Evolutionary conservation across 1,139 yeast species (phyloP).

Genomic region (Sugiyamaella japonica): DNA sequence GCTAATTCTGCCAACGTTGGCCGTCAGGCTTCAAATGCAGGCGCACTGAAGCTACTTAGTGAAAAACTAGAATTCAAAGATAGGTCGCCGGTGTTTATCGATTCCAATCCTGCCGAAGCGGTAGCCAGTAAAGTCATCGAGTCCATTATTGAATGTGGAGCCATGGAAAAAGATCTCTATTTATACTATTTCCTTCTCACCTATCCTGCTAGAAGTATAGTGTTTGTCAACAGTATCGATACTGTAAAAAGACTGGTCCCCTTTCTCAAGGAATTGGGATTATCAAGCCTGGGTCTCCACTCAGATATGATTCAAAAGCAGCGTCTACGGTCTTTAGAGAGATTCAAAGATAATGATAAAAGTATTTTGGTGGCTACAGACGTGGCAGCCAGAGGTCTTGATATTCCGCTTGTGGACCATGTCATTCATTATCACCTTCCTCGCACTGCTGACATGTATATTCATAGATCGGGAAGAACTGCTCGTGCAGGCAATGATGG

Average conservation of each 20-base stretch:
- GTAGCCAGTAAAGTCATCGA: conserved; percentile 78
- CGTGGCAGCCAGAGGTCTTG: conserved; percentile 98
- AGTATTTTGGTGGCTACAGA: conserved; percentile 90
- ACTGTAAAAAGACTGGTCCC: conserved; percentile 86
- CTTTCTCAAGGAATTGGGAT: conserved; percentile 63
- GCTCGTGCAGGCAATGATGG: conserved; percentile 96
- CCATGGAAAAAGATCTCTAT: conserved; percentile 85
- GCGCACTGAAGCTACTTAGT: conserved; percentile 41
- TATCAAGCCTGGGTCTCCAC: conserved; percentile 81
- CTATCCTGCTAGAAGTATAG: conserved; percentile 88
- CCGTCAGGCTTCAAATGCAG: conserved; percentile 36
- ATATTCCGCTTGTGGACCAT: conserved; percentile 86
- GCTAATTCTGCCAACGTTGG: conserved; percentile 21
- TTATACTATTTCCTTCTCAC: conserved; percentile 81
- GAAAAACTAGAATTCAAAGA: conserved; percentile 42
- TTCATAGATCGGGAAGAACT: conserved; percentile 97
- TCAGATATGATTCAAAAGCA: conserved; percentile 96
- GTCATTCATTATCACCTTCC: conserved; percentile 97
- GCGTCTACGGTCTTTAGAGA: conserved; percentile 81
- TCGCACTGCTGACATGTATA: conserved; percentile 88
- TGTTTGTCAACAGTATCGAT: conserved; percentile 92
- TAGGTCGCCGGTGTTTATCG: conserved; percentile 57
- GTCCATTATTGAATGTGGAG: conserved; percentile 87
- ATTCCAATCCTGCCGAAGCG: conserved; percentile 83
- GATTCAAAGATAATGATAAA: conserved; percentile 44